A percentile compares a stretch with the other conserved stretches of the same genome.
Conservation (phyloP, 495 filamentous ascomycete species). For the Bryoglossum gracile region DNA sequence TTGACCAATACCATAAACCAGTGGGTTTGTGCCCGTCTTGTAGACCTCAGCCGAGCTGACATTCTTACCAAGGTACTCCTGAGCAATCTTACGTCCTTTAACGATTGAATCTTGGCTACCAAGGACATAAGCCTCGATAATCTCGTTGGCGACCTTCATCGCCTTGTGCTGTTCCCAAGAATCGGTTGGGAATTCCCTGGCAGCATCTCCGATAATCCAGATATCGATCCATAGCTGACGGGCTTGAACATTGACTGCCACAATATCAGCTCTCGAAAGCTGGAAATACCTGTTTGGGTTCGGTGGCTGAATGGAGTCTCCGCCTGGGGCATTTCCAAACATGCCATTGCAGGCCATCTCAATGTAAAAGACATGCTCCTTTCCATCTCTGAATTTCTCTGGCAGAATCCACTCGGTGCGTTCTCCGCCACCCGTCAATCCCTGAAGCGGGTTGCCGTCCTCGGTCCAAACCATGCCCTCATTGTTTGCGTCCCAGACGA, state of each 20-base stretch:
- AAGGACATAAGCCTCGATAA: constrained; percentile 82
- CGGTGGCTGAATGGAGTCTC: constrained; percentile 84
- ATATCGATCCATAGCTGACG: constrained; percentile 81
- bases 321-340: constrained; percentile 87
- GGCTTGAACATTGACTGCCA: constrained; percentile 80
- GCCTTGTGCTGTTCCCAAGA: constrained; percentile 85
- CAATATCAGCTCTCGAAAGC: constrained; percentile 73
- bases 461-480: constrained; percentile 88
- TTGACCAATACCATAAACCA: constrained; percentile 86
- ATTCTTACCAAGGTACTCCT: constrained; percentile 70
- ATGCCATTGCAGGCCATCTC: constrained; percentile 99
- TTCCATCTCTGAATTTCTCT: constrained; percentile 68
- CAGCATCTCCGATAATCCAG: constrained; percentile 89
- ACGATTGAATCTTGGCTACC: constrained; percentile 71
- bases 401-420: constrained; percentile 86
- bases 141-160: constrained; percentile 70
- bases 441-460: constrained; percentile 83
- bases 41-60: constrained; percentile 84
- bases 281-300: constrained; percentile 72
- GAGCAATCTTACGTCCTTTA: constrained; percentile 72
- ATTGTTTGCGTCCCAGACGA: constrained; percentile 91
- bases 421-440: constrained; percentile 87
- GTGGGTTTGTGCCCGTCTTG: constrained; percentile 56
- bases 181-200: constrained; percentile 69
- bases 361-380: constrained; percentile 83